Conservation (phyloP, 305 asterid species). For the Solanum hybrid region DNA sequence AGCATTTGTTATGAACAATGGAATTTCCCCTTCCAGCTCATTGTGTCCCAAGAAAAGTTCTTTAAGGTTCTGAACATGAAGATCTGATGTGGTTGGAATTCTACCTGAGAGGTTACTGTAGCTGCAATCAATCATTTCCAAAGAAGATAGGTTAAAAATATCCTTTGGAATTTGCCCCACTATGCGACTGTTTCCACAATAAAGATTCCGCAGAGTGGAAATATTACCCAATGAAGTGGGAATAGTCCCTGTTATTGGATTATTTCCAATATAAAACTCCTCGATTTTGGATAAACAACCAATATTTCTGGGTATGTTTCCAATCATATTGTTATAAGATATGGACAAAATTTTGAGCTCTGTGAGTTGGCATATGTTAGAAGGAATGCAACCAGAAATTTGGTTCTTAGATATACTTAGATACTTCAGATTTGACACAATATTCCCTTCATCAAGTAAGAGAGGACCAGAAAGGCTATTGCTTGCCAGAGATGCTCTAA, state of each 20-base stretch:
- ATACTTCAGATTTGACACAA: background rate
- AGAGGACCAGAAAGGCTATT: background rate
- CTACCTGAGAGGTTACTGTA: conserved; percentile 3
- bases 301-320: background rate
- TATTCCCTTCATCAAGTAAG: background rate
- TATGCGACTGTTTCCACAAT: background rate
- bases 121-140: background rate
- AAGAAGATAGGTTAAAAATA: conserved; percentile 12
- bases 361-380: background rate
- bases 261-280: background rate
- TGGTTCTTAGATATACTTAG: background rate
- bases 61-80: conserved; percentile 7
- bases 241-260: background rate
- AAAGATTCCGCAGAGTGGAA: background rate
- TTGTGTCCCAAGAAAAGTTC: background rate
- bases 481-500: background rate
- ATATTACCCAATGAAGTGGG: background rate
- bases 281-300: background rate
- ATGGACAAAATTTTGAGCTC: background rate
- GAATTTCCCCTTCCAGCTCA: background rate
- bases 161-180: background rate
- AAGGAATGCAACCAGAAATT: background rate
- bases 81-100: background rate
- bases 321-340: background rate
- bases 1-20: background rate